phyloP scores from a whole-genome alignment of 2,329 filamentous ascomycete genomes.

The Aspergillus calidoustus region DNA sequence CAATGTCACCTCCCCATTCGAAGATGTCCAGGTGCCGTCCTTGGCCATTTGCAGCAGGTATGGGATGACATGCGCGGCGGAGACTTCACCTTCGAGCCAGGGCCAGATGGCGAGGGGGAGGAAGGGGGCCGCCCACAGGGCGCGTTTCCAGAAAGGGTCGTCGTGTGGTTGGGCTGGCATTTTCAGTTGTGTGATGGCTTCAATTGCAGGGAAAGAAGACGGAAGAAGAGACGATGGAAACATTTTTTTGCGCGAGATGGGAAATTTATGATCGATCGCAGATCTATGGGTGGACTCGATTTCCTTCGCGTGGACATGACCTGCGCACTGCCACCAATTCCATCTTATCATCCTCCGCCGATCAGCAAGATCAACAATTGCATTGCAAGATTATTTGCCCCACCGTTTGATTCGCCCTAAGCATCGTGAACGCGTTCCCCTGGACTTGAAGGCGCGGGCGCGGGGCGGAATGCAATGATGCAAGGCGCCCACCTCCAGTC shows the following conservation, averaged over 20 bases:
- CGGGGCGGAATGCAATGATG: too few relatives aligned
- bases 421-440: too few relatives aligned
- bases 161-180: background rate
- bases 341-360: too few relatives aligned
- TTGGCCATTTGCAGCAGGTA: background rate
- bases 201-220: background rate
- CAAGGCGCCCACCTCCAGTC: too few relatives aligned
- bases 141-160: background rate
- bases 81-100: background rate
- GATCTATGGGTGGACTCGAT: background rate
- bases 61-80: background rate
- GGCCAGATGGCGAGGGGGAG: background rate
- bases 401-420: too few relatives aligned
- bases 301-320: background rate
- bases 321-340: too few relatives aligned
- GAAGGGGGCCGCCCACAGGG: background rate
- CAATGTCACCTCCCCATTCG: slow-evolving; percentile 8
- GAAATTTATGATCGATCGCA: background rate
- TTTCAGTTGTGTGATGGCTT: background rate
- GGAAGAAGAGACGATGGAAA: background rate
- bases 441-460: too few relatives aligned
- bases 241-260: background rate
- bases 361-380: too few relatives aligned
- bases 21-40: background rate
- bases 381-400: too few relatives aligned